Conservation (phyloP, 73 alveolate genomes). For the Effrenium voratum region DNA sequence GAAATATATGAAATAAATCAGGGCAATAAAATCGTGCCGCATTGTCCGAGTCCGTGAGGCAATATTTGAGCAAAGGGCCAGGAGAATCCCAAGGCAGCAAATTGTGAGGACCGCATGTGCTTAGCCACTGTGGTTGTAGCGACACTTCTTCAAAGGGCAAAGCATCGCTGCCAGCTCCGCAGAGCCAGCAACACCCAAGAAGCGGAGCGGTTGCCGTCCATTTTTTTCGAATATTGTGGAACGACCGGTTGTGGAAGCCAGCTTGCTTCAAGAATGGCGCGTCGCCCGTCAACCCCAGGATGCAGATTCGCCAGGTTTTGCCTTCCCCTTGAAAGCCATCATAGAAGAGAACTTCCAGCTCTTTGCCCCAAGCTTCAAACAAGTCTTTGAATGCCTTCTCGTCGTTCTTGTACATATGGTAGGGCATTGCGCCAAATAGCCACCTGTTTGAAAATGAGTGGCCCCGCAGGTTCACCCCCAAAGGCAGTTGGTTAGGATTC, state of each 20-base stretch:
- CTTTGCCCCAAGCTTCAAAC: not conserved
- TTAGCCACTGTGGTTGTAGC: not conserved
- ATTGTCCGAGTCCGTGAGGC: not conserved
- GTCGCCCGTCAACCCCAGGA: conserved; percentile 30
- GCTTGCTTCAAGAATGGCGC: not conserved
- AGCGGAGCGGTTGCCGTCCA: not conserved
- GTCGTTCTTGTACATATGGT: not conserved
- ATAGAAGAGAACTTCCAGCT: not conserved
- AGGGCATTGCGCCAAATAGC: not conserved
- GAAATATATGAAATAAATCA: not conserved
- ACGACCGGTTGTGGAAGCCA: not conserved
- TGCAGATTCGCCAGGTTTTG: not conserved
- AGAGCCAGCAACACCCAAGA: not conserved
- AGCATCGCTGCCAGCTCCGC: not conserved
- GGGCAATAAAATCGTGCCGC: not conserved
- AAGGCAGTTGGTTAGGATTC: not conserved
- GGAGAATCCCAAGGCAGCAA: not conserved
- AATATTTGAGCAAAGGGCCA: not conserved
- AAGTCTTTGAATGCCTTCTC: not conserved
- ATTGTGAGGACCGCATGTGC: not conserved
- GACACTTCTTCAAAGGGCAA: not conserved
- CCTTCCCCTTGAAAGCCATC: not conserved
- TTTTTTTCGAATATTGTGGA: not conserved
- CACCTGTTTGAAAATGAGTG: not conserved
- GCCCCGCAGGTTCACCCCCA: conserved; percentile 22